Base-by-base conservation (phyloP, 495 filamentous ascomycete species). In the Evernia prunastri region DNA sequence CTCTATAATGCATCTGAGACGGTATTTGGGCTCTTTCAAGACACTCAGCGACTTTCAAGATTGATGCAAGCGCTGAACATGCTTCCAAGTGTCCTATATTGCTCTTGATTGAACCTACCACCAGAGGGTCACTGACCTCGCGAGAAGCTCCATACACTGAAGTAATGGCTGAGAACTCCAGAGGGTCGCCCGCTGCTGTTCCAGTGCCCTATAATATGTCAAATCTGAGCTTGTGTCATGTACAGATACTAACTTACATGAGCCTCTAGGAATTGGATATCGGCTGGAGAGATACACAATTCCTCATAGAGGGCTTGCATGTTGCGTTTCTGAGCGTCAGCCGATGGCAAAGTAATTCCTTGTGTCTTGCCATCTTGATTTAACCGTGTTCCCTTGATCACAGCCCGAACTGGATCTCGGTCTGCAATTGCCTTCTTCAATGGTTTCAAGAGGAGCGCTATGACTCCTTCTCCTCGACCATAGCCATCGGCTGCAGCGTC, bases 21-120 rank as follows among this genome's bases (percentile, higher is more conserved):
- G 73, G 67, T 5, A 76, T 70, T 15, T 69, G 66, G 25, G 79
- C 80, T 67, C 80, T 79, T 61, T 87, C 82, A 39, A 88, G 71
- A 76, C 83, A 83, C 56, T 86, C 63, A n/a, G 77, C 72, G 0
- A 79, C 77, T 64, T 88, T 87, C 60, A 87, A 82, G 10, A 87
- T 66, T 6, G 61, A 36, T 18, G 25, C 64, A 33, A 67, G 60
- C 56, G 56, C 66, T 20, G 59, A 60, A 51, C 36, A 47, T 25
- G 56, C 71, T 84, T 87, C 13, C 86, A 69, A 10, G 86, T 80
- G 77, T 3, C 77, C 78, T 12, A 80, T 71, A 47, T 77, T 80
- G 2, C 74, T 74, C 68, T 15, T 67, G 13, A 68, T 40, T 3
- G 64, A 61, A 27, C 66, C 66, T 20, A 68, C 36, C 15, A 67